Base-by-base conservation (phyloP, 75 land plant genomes). In the Sequoia sempervirens region DNA sequence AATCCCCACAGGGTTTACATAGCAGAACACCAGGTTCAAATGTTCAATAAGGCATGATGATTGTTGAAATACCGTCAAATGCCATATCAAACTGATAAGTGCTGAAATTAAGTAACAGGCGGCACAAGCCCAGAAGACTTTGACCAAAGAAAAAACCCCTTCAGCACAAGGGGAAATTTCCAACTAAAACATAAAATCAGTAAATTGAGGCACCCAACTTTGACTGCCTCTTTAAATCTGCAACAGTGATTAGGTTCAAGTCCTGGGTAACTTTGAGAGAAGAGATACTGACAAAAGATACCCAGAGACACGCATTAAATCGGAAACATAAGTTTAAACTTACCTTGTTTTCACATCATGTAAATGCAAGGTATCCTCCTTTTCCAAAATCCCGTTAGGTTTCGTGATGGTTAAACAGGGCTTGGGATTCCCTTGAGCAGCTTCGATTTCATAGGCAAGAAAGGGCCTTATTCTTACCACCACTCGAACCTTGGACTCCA, bases 381-480 rank as follows among this genome's bases (percentile, higher is more conserved):
- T 50, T 37, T 81, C 82, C 40, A 81, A 52, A 52, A 12, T 47
- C 20, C 34, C 84, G 38, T 75, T 41, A 17, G 50, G 50, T 40
- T 69, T 58, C 1, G 83, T 84, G 41, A 93, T 47, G 15, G 92
- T 83, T 66, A 91, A 80, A 58, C 94, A 92, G 15, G 94, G 84
- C 30, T 40, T 76, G 2, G 85, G 86, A 70, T 86, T 61, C 1
- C 82, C 82, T 14, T 64, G 84, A 14, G 37, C 70, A 0, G 83
- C 32, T 0, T 83, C 78, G 26, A 85, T 86, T 85, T 96, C 97
- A 1, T 68, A 79, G 13, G 88, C 56, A 47, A 95, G 93, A 76
- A 93, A 95, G 1, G 98, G 97, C 32, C 98, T 91, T 5, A 96
- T 85, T 50, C 98, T 81, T 5, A 86, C 87, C 7, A 95, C 85